Evolutionary conservation across 345 rosid genomes (phyloP), one percentile per base, ranked within the genome.

Genomic region (Eucalyptus erythrocorys): DNA sequence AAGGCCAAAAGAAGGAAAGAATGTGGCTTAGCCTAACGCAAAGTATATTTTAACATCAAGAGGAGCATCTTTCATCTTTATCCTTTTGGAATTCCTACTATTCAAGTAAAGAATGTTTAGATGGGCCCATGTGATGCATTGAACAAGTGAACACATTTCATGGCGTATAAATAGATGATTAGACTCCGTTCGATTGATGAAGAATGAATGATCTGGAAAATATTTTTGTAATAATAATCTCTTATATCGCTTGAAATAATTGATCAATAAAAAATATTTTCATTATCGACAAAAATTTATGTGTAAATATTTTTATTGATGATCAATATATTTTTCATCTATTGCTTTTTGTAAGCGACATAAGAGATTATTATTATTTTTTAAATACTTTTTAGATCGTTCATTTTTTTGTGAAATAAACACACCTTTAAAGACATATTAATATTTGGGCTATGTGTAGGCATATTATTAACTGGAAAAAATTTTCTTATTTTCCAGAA

Each of bases 211-310:
- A 27, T 27, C 6, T 26, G 0, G 0, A 57, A 57, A 57, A 57
- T 57, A 57, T 11, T 57, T 57, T 57, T 27, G 2, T 1, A 57
- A 57, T 22, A 61, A 6, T 5, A 3, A 61, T 61, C 0, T 0
- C 0, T 13, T 61, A 6, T 27, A 61, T 30, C 8, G 2, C 4
- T 61, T 61, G 7, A 12, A 27, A 27, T 27, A 61, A 13, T 27
- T 27, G 3, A 30, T 61, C 32, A 27, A 59, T 5, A 15, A 59
- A 59, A 59, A 59, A 27, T 26, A 57, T 26, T 59, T 59, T 59
- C 15, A 59, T 59, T 13, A 61, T 27, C 1, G 7, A 6, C 14
- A 13, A 61, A 1, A 61, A 30, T 55, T 24, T 55, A 55, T 55
- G 1, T 55, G 6, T 55, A 55, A 55, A 55, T 24, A 55, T 22